These are phyloP conservation scores for Exophiala aquamarina DNA, from an alignment of 2,329 filamentous ascomycete species.

Conservation along the genomic window DNA sequence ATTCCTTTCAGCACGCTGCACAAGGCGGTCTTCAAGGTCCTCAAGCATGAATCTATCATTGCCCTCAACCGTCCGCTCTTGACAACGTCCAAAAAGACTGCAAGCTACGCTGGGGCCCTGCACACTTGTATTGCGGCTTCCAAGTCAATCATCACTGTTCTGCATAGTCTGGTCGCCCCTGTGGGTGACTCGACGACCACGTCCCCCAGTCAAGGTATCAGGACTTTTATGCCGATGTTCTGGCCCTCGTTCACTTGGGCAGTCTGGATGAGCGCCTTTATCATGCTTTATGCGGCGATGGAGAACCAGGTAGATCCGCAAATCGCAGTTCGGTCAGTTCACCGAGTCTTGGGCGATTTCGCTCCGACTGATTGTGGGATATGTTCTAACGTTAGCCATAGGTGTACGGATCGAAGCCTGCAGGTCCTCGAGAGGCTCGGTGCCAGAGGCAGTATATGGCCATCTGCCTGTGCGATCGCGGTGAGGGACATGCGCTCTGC, in stretches of 20 bases:
- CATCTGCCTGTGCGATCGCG: conserved; percentile 40
- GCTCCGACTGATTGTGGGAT: too few relatives aligned
- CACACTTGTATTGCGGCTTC: conserved; percentile 55
- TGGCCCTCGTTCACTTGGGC: conserved; percentile 57
- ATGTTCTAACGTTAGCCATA: neutral
- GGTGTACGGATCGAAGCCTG: conserved; percentile 28
- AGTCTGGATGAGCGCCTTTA: conserved; percentile 55
- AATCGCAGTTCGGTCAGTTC: conserved; percentile 42
- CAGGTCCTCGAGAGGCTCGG: conserved; percentile 36
- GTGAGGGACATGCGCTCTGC: conserved; percentile 35
- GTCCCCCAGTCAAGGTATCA: neutral
- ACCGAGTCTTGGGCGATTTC: too few relatives aligned
- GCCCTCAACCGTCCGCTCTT: conserved; percentile 53
- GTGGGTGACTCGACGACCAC: neutral
- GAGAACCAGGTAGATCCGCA: conserved; percentile 43
- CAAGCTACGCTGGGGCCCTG: conserved; percentile 49
- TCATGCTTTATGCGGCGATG: conserved; percentile 52
- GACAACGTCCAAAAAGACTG: conserved; percentile 44
- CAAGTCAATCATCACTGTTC: conserved; percentile 46
- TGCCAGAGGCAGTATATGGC: conserved; percentile 38
- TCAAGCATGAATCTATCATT: conserved; percentile 53
- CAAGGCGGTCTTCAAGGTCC: conserved; percentile 42
- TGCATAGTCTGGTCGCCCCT: conserved; percentile 34
- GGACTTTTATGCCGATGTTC: conserved; percentile 35
- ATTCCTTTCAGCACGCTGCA: conserved; percentile 37